phyloP scores from a whole-genome alignment of 2,329 filamentous ascomycete genomes.

The Calonectria naviculata region DNA sequence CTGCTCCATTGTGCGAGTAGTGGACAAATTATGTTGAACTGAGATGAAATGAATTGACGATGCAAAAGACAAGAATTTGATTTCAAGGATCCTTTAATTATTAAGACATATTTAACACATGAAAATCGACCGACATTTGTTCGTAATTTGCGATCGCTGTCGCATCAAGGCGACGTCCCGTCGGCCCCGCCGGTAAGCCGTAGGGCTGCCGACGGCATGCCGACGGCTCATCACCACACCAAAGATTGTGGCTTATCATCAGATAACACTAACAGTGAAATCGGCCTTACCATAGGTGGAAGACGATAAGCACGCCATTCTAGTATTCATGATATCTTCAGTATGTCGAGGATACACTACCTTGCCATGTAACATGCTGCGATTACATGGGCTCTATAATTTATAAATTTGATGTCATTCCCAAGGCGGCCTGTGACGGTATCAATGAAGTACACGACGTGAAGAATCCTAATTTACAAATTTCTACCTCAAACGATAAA shows the following conservation, averaged over 20 bases:
- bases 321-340: conserved; percentile 37
- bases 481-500: too few relatives aligned
- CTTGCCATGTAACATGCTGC: neutral
- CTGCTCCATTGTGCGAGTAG: conserved; percentile 37
- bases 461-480: neutral
- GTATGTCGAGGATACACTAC: neutral
- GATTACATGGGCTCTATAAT: neutral
- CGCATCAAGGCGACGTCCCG: neutral
- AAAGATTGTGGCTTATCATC: neutral
- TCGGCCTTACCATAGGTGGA: conserved; percentile 23
- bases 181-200: conserved; percentile 19
- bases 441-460: too few relatives aligned
- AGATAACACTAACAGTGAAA: conserved; percentile 6
- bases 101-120: neutral
- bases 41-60: neutral
- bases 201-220: conserved; percentile 33
- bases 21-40: neutral
- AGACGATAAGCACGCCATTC: conserved; percentile 39
- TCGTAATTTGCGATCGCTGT: neutral
- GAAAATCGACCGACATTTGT: neutral
- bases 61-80: neutral
- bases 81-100: neutral
- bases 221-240: conserved; percentile 31
- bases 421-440: too few relatives aligned
- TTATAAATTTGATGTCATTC: neutral